These are phyloP conservation scores for Nothophoma quercina DNA, from an alignment of 2,329 filamentous ascomycete genomes.

Conservation along the genomic window DNA sequence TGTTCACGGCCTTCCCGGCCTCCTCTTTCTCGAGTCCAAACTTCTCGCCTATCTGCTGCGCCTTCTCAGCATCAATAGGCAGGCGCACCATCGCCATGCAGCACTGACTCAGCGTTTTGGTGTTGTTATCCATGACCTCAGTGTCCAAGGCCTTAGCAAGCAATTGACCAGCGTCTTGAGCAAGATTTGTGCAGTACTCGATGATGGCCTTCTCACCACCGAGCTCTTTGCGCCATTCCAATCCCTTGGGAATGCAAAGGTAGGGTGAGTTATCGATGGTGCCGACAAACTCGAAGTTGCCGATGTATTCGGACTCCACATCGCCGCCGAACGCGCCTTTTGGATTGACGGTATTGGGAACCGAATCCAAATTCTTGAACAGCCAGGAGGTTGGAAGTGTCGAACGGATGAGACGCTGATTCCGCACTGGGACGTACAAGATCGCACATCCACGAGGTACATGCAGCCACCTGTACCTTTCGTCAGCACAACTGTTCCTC, in stretches of 20 bases:
- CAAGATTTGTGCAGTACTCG: conserved; percentile 69
- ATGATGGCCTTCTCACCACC: conserved; percentile 77
- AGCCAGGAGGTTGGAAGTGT: conserved; percentile 84
- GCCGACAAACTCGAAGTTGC: conserved; percentile 77
- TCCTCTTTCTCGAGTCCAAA: conserved; percentile 27
- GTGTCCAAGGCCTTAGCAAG: conserved; percentile 73
- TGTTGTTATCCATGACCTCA: conserved; percentile 72
- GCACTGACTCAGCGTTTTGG: conserved; percentile 69
- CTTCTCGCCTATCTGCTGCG: conserved; percentile 28
- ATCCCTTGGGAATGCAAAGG: conserved; percentile 73
- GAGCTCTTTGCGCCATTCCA: conserved; percentile 74
- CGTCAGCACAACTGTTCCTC: not conserved
- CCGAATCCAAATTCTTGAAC: conserved; percentile 57
- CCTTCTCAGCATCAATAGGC: conserved; percentile 62
- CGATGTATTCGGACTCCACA: conserved; percentile 67
- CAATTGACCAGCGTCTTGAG: conserved; percentile 66
- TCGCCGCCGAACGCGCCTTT: conserved; percentile 26
- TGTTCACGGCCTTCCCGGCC: conserved; percentile 42
- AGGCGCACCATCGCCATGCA: conserved; percentile 76
- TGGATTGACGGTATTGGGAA: conserved; percentile 50
- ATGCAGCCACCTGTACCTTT: conserved; percentile 74
- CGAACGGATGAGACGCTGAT: conserved; percentile 77
- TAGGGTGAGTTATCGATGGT: conserved; percentile 78
- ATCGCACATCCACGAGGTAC: conserved; percentile 81
- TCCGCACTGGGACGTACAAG: conserved; percentile 77